A percentile compares a stretch with the other conserved stretches of the same genome.
Evolutionary conservation across 306 rosid species (phyloP).

Genomic region (Mucuna pruriens): DNA sequence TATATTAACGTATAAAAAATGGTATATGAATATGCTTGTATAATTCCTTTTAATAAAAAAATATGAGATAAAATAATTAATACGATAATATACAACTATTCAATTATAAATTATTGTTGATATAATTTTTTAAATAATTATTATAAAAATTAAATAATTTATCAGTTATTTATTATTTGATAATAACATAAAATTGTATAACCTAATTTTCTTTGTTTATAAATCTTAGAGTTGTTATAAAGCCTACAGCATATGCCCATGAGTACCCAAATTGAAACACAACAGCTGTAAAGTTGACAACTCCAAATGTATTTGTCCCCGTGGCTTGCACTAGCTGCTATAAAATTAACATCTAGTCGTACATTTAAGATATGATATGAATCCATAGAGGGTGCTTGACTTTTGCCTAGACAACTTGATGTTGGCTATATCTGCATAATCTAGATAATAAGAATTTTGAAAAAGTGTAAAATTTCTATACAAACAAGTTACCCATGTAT

Average conservation of each 20-base stretch:
- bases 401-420: neutral
- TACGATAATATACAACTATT: too few species aligned
- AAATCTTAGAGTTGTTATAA: neutral
- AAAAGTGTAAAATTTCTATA: neutral
- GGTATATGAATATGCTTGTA: neutral
- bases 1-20: too few species aligned
- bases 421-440: neutral
- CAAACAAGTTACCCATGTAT: neutral
- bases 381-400: neutral
- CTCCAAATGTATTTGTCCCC: neutral
- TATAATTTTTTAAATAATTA: too few species aligned
- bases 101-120: too few species aligned
- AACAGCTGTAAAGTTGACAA: constrained; percentile 46
- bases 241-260: neutral
- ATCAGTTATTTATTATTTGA: too few species aligned
- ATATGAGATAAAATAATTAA: neutral
- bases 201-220: too few species aligned
- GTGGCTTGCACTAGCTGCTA: constrained; percentile 13
- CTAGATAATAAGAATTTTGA: neutral
- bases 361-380: neutral
- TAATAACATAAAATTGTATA: too few species aligned
- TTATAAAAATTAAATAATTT: too few species aligned
- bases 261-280: neutral
- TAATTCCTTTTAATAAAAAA: neutral
- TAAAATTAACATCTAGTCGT: neutral